Evolutionary conservation across 2,329 filamentous ascomycete species (phyloP), one percentile per base, ranked within the genome.

Genomic region (Tolypocladium paradoxum): DNA sequence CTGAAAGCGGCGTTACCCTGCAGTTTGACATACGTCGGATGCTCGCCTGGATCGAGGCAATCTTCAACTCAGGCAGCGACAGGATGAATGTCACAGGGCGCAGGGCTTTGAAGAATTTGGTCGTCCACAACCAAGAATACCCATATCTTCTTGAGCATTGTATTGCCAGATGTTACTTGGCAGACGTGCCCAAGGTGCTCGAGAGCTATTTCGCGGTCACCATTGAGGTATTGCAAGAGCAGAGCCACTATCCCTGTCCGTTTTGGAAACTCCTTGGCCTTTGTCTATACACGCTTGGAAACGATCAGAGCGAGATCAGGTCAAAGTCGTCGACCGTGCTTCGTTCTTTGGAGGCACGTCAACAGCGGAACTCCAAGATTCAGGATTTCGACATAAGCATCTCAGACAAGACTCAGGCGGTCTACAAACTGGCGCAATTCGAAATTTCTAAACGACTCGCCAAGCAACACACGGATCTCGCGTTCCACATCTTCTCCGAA

Each of bases 341-440:
- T 14, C 82, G 90, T 40, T 84, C 83, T 0, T 74, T 97, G 1
- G 93, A 97, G 68, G 84, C 90, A 59, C 82, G 89, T 27, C 88
- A 93, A 58, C 71, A 71, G 3, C 75, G 88, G 59, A 93, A 83
- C 58, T 96, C 92, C 1, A 95, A 95, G 64, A 83, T 99, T 7
- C 90, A 96, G 65, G 93, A 99, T 66, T 95, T 96, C 55, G 93
- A 99, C 63, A 97, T 99, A 62, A 96, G 91, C 66, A 93, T 99
- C 54, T 95, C 92, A 0, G 95, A 99, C 71, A 97, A 96, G 71
- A 99, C 95, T 0, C 95, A 95, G 59, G 91, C 92, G 0, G 92
- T 99, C 3, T 99, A 97, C 71, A 99, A 99, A 71, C 77, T 95
- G 46, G 93, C 95, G 0, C 93, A 99, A 65, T 97, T 96, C 59